Evolutionary conservation across 371 early-diverging fungal species (phyloP), one percentile per base, ranked within the genome.

Genomic region (Mucor lusitanicus): DNA sequence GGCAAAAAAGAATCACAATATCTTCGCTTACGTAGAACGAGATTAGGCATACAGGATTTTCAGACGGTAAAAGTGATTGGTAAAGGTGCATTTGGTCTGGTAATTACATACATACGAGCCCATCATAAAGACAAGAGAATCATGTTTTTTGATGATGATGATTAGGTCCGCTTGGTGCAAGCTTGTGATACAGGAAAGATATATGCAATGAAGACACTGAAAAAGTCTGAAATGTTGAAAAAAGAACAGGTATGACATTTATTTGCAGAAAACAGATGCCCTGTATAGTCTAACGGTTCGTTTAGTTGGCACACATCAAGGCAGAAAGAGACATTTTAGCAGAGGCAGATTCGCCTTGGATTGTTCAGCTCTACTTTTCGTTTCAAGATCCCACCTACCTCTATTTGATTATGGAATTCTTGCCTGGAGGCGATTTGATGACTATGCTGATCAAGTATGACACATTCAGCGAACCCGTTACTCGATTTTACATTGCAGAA

Each of bases 41-140:
- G 97, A 76, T 81, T 99, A 35, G 93, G 96, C n/a, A 86, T 97
- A 12, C 90, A 91, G 67, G 99, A 99, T 83, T 99, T 99, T 74
- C 77, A 85, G 46, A 98, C 99, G n/a, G 89, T 99, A 64, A 94
- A 96, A 81, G 97, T 99, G 19, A 98, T 99, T 77, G 99, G 99
- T n/a, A 96, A 96, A 67, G 99, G 99, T 46, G 99, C 99, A 3
- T 99, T 99, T 86, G 99, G 99, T 42, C 99, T 98, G 77, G 97
- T 93, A 73, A 73, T 5, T 40, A 40, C 6, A 40, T 40, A 40
- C 5, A 40, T 17, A 30, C 33, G 13, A 0, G 40, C 17, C 40
- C 40, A 40, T 17, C 40, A 40, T 40, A 3, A 17, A 15, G 17
- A 17, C 17, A 12, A 12, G 17, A 17, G 17, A 17, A 40, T 40